Evolutionary conservation across 352 stramenopile genomes (phyloP), one percentile per base, ranked within the genome.

Genomic region (Peronospora destructor): DNA sequence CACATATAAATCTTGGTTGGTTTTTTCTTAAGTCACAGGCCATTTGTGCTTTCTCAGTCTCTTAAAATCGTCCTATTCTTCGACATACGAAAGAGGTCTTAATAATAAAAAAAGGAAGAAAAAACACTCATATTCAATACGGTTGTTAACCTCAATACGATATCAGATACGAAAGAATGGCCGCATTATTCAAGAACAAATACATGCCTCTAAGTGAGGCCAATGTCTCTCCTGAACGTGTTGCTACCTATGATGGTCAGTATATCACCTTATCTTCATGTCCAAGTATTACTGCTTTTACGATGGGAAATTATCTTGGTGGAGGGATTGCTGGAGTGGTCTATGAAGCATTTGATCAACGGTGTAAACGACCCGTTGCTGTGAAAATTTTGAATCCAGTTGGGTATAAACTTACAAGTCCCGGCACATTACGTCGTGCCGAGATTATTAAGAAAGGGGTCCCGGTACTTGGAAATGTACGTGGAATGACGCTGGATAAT

Each of bases 301-400:
- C 71, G 32, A 78, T 97, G 65, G 90, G 87, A 34, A 96, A 95
- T 55, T 97, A 96, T 54, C 66, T 97, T 6, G 91, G 91, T 43
- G 87, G 88, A 23, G 91, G 91, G 46, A 92, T 95, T 54, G 89
- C 91, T 0, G 90, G 91, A 49, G 86, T 94, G 33, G 91, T 97
- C 7, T 97, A 97, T 62, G 90, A 97, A 53, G 85, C 84, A 0
- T 86, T 85, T 42, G 86, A 95, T 60, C 64, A 73, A 38, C 65
- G 77, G n/a, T 59, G 66, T 33, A 78, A 89, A 55, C 73, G 80
- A 12, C 76, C 85, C 30, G 80, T 98, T 21, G 94, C 95, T 26
- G 91, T 98, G 45, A 98, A 98, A 72, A 98, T 98, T 52, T 68
- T 98, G 14, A 98, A 98, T 61, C 93, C 95, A 7, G 91, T 98